These are phyloP conservation scores for Scopulariopsis brevicaulis DNA, from an alignment of 2,329 filamentous ascomycete species.

Conservation along the genomic window DNA sequence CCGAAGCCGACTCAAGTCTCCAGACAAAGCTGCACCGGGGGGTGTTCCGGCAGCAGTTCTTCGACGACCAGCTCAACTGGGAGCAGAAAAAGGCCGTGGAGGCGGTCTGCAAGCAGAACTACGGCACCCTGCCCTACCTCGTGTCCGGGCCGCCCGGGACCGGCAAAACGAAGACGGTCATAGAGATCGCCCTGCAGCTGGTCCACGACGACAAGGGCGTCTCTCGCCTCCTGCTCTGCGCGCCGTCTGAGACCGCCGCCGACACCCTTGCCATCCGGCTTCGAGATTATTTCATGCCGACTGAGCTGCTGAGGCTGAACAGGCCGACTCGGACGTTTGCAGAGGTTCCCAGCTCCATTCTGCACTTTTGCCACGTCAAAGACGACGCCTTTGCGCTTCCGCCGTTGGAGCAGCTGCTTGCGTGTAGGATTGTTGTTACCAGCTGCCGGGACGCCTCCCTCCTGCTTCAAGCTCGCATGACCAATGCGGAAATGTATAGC, in stretches of 20 bases:
- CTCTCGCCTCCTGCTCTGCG: constrained; percentile 1
- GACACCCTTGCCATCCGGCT: constrained; percentile 1
- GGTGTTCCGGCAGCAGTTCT: neutral
- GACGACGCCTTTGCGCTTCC: neutral
- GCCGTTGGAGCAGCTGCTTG: neutral
- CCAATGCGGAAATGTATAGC: neutral
- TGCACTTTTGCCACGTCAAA: neutral
- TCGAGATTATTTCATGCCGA: neutral
- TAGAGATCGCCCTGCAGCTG: constrained; percentile 2
- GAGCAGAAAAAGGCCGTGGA: constrained; percentile 2
- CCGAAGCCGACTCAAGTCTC: neutral
- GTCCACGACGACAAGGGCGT: neutral
- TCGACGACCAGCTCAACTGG: constrained; percentile 3
- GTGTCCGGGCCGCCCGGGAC: constrained; percentile 2
- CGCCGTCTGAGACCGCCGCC: constrained; percentile 1
- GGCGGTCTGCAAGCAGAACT: constrained; percentile 1
- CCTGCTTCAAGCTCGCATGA: neutral
- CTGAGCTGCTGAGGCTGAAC: neutral
- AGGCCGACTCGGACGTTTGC: constrained; percentile 2
- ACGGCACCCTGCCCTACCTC: constrained; percentile 3
- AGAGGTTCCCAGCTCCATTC: neutral
- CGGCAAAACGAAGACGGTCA: constrained; percentile 3
- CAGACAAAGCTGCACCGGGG: constrained; percentile 1
- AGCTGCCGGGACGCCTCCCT: constrained; percentile 3
- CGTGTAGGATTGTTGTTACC: constrained; percentile 2